A percentile compares a stretch with the other conserved stretches of the same genome.
phyloP scores from a whole-genome alignment of 441 rosid species.

The Flueggea neowawraea region DNA sequence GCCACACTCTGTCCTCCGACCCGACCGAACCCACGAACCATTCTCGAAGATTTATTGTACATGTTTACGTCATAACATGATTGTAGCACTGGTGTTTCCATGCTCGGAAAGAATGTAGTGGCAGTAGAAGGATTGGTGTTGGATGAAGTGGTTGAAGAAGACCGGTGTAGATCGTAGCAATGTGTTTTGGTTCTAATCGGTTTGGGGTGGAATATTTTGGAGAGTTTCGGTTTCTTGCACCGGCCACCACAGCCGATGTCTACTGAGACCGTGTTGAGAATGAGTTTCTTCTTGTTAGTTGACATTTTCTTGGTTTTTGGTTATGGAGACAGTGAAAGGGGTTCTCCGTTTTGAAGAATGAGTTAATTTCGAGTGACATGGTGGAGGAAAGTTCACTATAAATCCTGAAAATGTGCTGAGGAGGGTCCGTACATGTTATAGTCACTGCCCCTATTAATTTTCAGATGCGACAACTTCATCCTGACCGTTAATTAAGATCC shows the following conservation, averaged over 20 bases:
- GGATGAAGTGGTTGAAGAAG: conserved; percentile 29
- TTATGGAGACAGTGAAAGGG: no score
- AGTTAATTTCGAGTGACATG: no score
- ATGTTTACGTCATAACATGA: conserved; percentile 13
- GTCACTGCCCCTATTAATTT: no score
- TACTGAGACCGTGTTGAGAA: conserved; percentile 53
- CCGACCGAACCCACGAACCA: conserved; percentile 46
- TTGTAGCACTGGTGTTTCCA: conserved; percentile 7
- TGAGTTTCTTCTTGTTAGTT: conserved; percentile 35
- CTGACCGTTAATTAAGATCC: no score
- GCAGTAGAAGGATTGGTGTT: conserved; percentile 20
- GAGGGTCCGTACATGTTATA: no score
- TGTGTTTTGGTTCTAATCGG: conserved; percentile 16
- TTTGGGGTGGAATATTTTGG: conserved; percentile 38
- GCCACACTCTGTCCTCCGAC: conserved; percentile 61
- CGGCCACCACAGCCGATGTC: conserved; percentile 60
- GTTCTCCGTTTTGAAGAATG: no score
- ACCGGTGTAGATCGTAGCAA: conserved; percentile 9
- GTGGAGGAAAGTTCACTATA: no score
- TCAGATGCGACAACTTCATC: no score
- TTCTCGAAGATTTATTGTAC: conserved; percentile 9
- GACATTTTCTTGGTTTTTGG: no score
- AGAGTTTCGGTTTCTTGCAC: conserved; percentile 51
- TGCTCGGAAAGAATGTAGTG: conserved; percentile 34
- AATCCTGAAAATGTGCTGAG: no score